These are phyloP conservation scores for Cyclotella sp. DNA, from an alignment of 108 stramenopile genomes.

Conservation along the genomic window DNA sequence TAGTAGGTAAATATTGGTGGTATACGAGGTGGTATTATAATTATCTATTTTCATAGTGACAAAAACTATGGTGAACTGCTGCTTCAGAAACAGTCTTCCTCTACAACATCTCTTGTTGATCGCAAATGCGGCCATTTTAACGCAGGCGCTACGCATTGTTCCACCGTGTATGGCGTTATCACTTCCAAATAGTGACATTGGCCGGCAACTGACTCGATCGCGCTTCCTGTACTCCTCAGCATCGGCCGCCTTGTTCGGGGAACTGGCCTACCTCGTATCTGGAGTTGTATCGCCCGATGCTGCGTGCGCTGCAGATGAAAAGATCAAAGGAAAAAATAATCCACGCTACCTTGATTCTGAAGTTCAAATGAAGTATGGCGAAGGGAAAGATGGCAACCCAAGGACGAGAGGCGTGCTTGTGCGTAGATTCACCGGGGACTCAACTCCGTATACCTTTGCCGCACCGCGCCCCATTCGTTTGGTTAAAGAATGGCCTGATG, in stretches of 20 bases:
- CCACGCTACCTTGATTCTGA: conserved; percentile 83
- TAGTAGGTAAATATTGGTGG: no score
- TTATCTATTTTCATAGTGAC: no score
- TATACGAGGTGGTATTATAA: no score
- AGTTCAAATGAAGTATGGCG: conserved; percentile 80
- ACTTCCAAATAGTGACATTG: conserved; percentile 17
- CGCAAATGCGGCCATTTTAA: not conserved
- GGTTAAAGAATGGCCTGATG: conserved; percentile 87
- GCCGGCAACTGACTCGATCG: conserved; percentile 21
- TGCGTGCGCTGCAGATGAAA: conserved; percentile 37
- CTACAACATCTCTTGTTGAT: conserved; percentile 1
- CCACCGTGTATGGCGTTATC: conserved; percentile 25
- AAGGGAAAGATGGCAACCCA: conserved; percentile 73
- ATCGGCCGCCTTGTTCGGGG: conserved; percentile 33
- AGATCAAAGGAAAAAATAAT: conserved; percentile 37
- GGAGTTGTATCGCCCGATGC: conserved; percentile 13
- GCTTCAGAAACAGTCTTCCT: not conserved
- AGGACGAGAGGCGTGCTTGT: conserved; percentile 79
- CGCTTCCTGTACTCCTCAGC: conserved; percentile 41
- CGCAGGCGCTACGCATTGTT: not conserved
- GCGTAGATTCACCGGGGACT: conserved; percentile 83
- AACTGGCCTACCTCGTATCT: conserved; percentile 1
- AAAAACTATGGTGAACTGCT: not conserved
- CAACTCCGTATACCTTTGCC: conserved; percentile 80
- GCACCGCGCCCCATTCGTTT: conserved; percentile 60